phyloP scores from a whole-genome alignment of 306 rosid species.

The Vachellia collinsii region DNA sequence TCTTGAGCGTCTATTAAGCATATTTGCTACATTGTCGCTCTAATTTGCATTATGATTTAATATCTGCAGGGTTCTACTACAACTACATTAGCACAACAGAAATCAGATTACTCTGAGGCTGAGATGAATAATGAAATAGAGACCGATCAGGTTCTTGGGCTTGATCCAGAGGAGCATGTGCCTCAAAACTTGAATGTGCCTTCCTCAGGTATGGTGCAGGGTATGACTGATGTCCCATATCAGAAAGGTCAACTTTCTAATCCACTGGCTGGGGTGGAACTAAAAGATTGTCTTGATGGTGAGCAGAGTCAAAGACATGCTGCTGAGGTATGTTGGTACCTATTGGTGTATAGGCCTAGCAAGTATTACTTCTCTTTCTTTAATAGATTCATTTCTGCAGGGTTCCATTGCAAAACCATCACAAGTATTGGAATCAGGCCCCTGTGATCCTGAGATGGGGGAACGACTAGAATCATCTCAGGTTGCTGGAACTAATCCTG shows the following conservation, averaged over 20 bases:
- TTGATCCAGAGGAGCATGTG: constrained; percentile 32
- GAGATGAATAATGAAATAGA: constrained; percentile 34
- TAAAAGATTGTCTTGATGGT: constrained; percentile 25
- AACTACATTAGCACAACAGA: constrained; percentile 31
- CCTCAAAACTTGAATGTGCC: constrained; percentile 26
- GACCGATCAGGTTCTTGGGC: constrained; percentile 25
- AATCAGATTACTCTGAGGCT: constrained; percentile 36
- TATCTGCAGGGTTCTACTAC: constrained; percentile 32
- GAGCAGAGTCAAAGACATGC: constrained; percentile 12
- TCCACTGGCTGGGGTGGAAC: constrained; percentile 28
- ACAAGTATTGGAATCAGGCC: background rate
- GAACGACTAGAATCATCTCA: constrained; percentile 39
- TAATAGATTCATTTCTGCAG: constrained; percentile 12
- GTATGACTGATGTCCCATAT: constrained; percentile 35
- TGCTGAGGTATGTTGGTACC: constrained; percentile 38
- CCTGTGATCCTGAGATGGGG: background rate
- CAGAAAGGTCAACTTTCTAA: constrained; percentile 22
- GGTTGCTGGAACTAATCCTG: constrained; percentile 23
- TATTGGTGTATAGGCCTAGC: background rate
- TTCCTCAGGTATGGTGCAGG: constrained; percentile 35
- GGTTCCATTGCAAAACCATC: background rate
- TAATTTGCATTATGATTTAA: constrained; percentile 21
- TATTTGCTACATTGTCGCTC: background rate
- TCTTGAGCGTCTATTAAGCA: constrained; percentile 3
- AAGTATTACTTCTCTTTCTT: background rate